phyloP scores from a whole-genome alignment of 2,329 filamentous ascomycete genomes.

The Fusarium xylarioides region DNA sequence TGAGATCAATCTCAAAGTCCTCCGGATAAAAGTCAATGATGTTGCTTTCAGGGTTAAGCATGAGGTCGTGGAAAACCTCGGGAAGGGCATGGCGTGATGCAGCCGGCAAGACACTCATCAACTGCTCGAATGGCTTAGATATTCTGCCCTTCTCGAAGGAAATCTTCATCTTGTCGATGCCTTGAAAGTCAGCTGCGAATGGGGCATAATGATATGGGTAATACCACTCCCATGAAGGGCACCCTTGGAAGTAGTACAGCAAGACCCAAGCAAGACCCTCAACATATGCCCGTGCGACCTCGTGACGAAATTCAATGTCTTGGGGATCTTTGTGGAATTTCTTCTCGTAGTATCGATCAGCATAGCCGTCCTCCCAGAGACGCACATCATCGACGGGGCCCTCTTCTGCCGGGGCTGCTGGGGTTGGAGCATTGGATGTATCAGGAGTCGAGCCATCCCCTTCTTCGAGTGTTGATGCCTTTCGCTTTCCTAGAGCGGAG shows the following conservation, averaged over 20 bases:
- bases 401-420: conserved; percentile 64
- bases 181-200: conserved; percentile 93
- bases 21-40: conserved; percentile 98
- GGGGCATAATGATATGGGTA: conserved; percentile 99
- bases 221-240: conserved; percentile 99
- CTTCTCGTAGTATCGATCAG: conserved; percentile 95
- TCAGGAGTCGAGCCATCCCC: conserved; percentile 67
- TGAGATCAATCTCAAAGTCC: conserved; percentile 91
- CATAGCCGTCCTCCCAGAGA: conserved; percentile 95
- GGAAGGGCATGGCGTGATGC: conserved; percentile 93
- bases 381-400: conserved; percentile 81
- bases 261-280: conserved; percentile 96
- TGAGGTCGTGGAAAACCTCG: conserved; percentile 85
- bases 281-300: conserved; percentile 90
- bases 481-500: conserved; percentile 76
- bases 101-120: conserved; percentile 97
- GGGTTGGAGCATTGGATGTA: conserved; percentile 58
- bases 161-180: conserved; percentile 80
- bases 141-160: conserved; percentile 84
- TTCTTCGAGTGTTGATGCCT: conserved; percentile 74
- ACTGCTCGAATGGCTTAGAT: conserved; percentile 92
- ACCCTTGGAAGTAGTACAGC: conserved; percentile 97
- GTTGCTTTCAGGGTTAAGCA: conserved; percentile 86
- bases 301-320: conserved; percentile 85
- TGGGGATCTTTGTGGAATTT: conserved; percentile 88